Evolutionary conservation across 208 protist genomes (phyloP).

Genomic region (Leishmania lainsoni): DNA sequence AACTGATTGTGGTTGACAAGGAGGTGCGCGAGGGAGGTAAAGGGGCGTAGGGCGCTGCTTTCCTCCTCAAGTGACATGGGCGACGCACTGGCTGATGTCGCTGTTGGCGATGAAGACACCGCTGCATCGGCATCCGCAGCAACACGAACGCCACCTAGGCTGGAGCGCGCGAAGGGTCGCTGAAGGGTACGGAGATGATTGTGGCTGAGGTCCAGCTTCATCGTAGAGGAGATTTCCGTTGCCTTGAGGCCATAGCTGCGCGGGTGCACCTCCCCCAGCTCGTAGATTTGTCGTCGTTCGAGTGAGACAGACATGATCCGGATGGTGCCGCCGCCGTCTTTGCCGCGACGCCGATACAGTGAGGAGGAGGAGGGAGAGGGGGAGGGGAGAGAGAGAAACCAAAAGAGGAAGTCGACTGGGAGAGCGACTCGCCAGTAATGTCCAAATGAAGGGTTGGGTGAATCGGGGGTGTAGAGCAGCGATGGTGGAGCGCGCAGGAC

Average conservation of each 20-base stretch:
- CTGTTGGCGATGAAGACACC: background rate
- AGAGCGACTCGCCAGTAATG: background rate
- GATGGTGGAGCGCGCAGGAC: background rate
- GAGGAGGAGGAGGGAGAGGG: background rate
- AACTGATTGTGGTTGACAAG: slow-evolving; percentile 31
- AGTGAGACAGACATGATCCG: slow-evolving; percentile 17
- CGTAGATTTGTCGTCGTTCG: slow-evolving; percentile 16
- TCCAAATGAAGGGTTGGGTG: background rate
- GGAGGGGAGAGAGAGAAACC: background rate
- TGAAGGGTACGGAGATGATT: slow-evolving; percentile 35
- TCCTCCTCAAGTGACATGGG: slow-evolving; percentile 13
- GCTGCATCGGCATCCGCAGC: background rate
- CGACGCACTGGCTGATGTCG: background rate
- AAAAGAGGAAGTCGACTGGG: background rate
- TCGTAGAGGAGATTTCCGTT: slow-evolving; percentile 3
- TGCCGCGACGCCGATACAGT: background rate
- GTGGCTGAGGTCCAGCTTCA: slow-evolving; percentile 32
- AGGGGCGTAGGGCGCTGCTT: slow-evolving; percentile 20
- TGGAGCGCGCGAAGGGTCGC: slow-evolving; percentile 12
- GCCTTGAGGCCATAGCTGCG: slow-evolving; percentile 26
- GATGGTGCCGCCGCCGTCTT: background rate
- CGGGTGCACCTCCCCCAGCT: slow-evolving; percentile 11
- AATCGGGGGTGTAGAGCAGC: background rate
- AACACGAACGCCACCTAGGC: background rate
- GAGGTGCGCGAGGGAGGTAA: slow-evolving; percentile 21